Percentiles rank a stretch among this genome's conserved stretches.
These are phyloP conservation scores for Camelina sativa DNA, from an alignment of 345 rosid genomes.

Conservation along the genomic window DNA sequence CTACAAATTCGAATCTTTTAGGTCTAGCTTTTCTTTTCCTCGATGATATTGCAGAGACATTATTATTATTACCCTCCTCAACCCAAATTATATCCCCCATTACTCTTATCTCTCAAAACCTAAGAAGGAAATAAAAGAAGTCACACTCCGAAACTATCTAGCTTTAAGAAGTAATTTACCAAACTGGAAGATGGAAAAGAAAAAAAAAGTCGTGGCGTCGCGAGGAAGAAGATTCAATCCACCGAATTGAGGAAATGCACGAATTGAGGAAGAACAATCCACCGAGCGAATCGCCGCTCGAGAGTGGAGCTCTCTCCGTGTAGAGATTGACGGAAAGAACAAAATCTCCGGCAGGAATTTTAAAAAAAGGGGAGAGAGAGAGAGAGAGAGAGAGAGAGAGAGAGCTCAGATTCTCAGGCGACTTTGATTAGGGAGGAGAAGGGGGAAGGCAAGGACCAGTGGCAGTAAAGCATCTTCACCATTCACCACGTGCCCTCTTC, in stretches of 20 bases:
- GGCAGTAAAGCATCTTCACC: constrained; percentile 10
- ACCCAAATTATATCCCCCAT: constrained; percentile 51
- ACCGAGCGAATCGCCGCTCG: constrained; percentile 1
- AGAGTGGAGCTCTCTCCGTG: neutral
- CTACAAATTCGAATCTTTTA: constrained; percentile 55
- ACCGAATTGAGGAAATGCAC: neutral
- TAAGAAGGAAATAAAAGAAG: neutral
- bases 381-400: neutral
- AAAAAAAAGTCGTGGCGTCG: neutral
- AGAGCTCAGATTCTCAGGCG: constrained; percentile 16
- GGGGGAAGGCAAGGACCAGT: neutral
- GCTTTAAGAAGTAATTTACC: constrained; percentile 1
- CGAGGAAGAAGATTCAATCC: neutral
- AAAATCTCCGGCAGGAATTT: neutral
- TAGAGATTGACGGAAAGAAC: constrained; percentile 9
- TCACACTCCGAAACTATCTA: neutral
- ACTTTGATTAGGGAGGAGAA: neutral
- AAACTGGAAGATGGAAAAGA: too few species aligned
- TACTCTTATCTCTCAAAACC: constrained; percentile 4
- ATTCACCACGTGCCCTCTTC: neutral
- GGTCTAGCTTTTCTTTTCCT: constrained; percentile 55
- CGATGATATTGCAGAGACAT: neutral
- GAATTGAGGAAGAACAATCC: neutral
- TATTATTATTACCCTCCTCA: constrained; percentile 41
- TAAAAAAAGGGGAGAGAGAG: neutral